A percentile compares a stretch with the other conserved stretches of the same genome.
Evolutionary conservation across 306 rosid species (phyloP).

Genomic region (Cucurbita moschata): DNA sequence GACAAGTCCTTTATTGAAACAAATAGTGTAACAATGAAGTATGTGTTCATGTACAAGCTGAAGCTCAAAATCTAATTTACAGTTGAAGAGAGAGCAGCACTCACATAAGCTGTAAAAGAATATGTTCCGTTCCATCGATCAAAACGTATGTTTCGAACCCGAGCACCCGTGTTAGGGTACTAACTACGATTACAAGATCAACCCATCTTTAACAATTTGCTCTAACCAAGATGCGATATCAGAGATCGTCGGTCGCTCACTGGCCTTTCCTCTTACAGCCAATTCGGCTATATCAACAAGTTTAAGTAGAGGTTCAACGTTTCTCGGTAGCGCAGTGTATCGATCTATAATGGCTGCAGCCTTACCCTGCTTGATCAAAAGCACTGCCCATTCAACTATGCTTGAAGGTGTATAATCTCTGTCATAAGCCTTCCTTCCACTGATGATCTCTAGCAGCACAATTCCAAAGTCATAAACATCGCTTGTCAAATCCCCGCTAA

Average conservation of each 20-base stretch:
- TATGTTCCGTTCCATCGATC: not conserved
- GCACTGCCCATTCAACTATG: constrained; percentile 76
- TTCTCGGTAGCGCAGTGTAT: constrained; percentile 47
- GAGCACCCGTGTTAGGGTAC: not conserved
- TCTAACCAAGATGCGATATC: constrained; percentile 70
- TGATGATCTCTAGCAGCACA: constrained; percentile 66
- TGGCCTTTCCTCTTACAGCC: constrained; percentile 41
- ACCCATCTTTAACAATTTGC: constrained; percentile 69
- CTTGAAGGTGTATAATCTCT: constrained; percentile 47
- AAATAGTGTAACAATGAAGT: not conserved
- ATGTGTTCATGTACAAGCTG: constrained; percentile 6
- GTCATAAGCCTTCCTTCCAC: constrained; percentile 78
- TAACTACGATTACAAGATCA: constrained; percentile 28
- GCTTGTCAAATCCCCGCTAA: constrained; percentile 24
- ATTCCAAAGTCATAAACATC: constrained; percentile 68
- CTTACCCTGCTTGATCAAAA: constrained; percentile 59
- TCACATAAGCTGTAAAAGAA: constrained; percentile 1
- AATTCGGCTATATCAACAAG: constrained; percentile 67
- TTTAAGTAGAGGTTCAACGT: constrained; percentile 76
- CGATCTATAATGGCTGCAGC: constrained; percentile 60
- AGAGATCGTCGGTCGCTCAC: constrained; percentile 49
- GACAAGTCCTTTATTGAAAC: not conserved
- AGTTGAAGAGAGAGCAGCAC: not conserved
- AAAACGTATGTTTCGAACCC: constrained; percentile 1
- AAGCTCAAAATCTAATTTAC: constrained; percentile 10